phyloP scores from a whole-genome alignment of 1,139 yeast genomes.

The Magnusiomyces sp. region DNA sequence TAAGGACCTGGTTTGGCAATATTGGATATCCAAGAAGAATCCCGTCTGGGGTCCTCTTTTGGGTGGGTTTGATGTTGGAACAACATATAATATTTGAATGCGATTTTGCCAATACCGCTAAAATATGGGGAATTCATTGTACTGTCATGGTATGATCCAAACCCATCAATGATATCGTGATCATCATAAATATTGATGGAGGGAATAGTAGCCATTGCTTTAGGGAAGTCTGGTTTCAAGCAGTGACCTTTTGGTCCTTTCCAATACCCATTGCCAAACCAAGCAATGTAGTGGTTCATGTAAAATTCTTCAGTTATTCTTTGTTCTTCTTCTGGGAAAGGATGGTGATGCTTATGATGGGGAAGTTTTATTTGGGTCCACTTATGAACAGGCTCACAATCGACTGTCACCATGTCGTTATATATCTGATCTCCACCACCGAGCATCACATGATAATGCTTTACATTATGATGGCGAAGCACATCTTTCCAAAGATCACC shows the following conservation, averaged over 20 bases:
- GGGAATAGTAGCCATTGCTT: slow-evolving; percentile 76
- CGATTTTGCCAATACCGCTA: slow-evolving; percentile 60
- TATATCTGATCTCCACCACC: slow-evolving; percentile 98
- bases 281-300: slow-evolving; percentile 61
- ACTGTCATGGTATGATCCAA: slow-evolving; percentile 70
- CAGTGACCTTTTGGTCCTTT: slow-evolving; percentile 58
- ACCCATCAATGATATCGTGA: slow-evolving; percentile 93
- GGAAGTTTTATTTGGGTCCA: slow-evolving; percentile 56
- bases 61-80: slow-evolving; percentile 55
- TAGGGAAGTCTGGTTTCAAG: slow-evolving; percentile 58
- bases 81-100: slow-evolving; percentile 78
- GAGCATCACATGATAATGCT: slow-evolving; percentile 84
- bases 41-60: slow-evolving; percentile 23
- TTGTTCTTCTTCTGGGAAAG: slow-evolving; percentile 41
- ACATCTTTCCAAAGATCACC: slow-evolving; percentile 87
- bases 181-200: slow-evolving; percentile 72
- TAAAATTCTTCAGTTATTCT: slow-evolving; percentile 57
- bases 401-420: slow-evolving; percentile 64
- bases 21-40: slow-evolving; percentile 31
- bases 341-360: slow-evolving; percentile 36
- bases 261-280: slow-evolving; percentile 93
- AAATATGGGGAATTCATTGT: slow-evolving; percentile 71
- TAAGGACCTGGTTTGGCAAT: slow-evolving; percentile 47
- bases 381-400: slow-evolving; percentile 40
- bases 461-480: slow-evolving; percentile 48